Evolutionary conservation across 352 stramenopile genomes (phyloP), one percentile per base, ranked within the genome.

Genomic region (Phytophthora litchii): DNA sequence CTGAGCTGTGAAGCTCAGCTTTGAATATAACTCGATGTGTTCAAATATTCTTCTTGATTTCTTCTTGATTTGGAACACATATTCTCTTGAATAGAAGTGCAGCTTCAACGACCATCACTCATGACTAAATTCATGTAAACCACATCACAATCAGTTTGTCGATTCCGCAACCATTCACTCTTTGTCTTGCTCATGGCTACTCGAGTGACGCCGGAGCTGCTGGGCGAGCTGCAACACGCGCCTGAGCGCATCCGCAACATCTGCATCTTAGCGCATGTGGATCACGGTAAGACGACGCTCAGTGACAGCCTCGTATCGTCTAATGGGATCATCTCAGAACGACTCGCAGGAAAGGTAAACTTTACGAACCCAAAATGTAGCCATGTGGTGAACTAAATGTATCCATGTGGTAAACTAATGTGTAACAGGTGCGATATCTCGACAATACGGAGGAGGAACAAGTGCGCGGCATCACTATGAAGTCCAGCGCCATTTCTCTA

Each of bases 281-380:
- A 99, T 83, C 95, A 99, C 55, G 83, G 83, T 38, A 92, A 92
- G 74, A 94, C 80, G 32, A 96, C 86, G 45, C 83, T 99, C 29
- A 97, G 92, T 40, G 96, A 99, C 79, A 96, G 88, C 67, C 81
- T 99, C 14, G 91, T 99, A 54, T 97, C 95, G 55, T 88, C 92
- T 38, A 99, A 98, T 72, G 96, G 97, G 14, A 97, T 99, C 69
- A 99, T 99, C 70, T 97, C 87, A n/a, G 90, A 98, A 70, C 95
- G 96, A 43, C 78, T 98, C 23, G 97, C 94, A 0, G 97, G 95
- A 29, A 97, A 96, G 56, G 65, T 98, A 67, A 21, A 54, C 11
- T 40, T 25, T 49, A 20, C 31, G 23, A 16, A 23, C 36, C 36
- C 58, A 5, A 17, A 19, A 25, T 57, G 41, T 61, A 58, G 9